Percentiles rank a stretch among this genome's conserved stretches.
These are phyloP conservation scores for Craterostigma plantagineum DNA, from an alignment of 257 asterid genomes.

Conservation along the genomic window DNA sequence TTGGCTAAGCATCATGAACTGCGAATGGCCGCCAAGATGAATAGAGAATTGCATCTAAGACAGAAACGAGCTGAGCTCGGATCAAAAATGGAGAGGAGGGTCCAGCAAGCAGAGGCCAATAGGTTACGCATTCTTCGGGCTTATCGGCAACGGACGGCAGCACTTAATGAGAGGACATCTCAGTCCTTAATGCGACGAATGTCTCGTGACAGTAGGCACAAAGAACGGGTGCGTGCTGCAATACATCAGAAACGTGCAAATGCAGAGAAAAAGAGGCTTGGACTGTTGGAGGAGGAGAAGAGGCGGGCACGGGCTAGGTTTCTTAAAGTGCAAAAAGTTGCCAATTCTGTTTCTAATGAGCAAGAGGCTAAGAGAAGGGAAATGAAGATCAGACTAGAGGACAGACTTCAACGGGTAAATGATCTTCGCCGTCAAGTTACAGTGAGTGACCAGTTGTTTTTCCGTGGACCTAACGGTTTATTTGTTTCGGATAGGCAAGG, in stretches of 20 bases:
- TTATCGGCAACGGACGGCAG: constrained; percentile 60
- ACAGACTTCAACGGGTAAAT: constrained; percentile 60
- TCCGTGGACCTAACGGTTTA: constrained; percentile 5
- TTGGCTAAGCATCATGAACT: constrained; percentile 79
- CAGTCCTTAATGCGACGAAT: constrained; percentile 51
- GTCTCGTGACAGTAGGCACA: constrained; percentile 77
- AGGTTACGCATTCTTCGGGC: constrained; percentile 71
- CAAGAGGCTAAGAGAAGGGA: constrained; percentile 70
- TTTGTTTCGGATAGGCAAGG: constrained; percentile 39
- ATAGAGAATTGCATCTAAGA: constrained; percentile 54
- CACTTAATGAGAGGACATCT: constrained; percentile 70
- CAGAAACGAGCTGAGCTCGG: constrained; percentile 78
- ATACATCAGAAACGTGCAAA: constrained; percentile 79
- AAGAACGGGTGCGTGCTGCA: constrained; percentile 76
- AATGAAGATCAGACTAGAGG: constrained; percentile 64
- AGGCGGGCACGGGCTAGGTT: constrained; percentile 58
- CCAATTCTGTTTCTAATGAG: constrained; percentile 41
- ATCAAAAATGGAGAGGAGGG: constrained; percentile 64
- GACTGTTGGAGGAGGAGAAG: constrained; percentile 85
- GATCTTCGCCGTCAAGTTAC: neutral
- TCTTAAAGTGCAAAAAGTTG: constrained; percentile 59
- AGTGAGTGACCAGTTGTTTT: neutral
- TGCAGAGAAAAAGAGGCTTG: constrained; percentile 72
- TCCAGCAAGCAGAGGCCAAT: constrained; percentile 80
- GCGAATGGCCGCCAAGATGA: constrained; percentile 76